These are phyloP conservation scores for Neofusicoccum cordaticola DNA, from an alignment of 2,329 filamentous ascomycete genomes.

Conservation along the genomic window DNA sequence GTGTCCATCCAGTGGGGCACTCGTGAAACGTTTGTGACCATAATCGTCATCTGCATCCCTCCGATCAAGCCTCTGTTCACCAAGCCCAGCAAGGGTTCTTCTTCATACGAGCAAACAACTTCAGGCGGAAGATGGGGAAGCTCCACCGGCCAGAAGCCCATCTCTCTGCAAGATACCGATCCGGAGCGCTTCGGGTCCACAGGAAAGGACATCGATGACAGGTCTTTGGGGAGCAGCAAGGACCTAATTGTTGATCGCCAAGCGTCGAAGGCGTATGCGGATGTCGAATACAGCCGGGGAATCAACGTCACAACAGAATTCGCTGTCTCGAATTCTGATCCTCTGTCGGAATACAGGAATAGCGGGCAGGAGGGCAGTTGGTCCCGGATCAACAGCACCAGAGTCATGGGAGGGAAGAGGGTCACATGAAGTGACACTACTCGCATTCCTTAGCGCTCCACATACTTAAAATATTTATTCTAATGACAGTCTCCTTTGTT, in stretches of 20 bases:
- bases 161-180: background rate
- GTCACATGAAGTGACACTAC: too few relatives aligned
- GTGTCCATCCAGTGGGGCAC: slow-evolving; percentile 44
- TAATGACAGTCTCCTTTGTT: too few relatives aligned
- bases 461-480: too few relatives aligned
- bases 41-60: slow-evolving; percentile 44
- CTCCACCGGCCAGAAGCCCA: background rate
- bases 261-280: background rate
- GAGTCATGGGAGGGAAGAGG: background rate
- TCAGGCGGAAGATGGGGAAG: background rate
- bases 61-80: slow-evolving; percentile 46
- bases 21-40: slow-evolving; percentile 47
- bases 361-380: background rate
- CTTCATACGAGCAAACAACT: background rate
- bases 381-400: background rate
- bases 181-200: background rate
- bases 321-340: background rate
- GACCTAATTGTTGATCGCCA: background rate
- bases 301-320: background rate
- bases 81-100: slow-evolving; percentile 55
- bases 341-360: background rate
- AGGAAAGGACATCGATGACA: background rate
- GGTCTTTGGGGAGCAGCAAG: background rate
- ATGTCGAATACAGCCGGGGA: background rate
- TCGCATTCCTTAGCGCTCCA: too few relatives aligned